Conservation (phyloP, 768 basidiomycete genomes). For the Lactarius tabidus region DNA sequence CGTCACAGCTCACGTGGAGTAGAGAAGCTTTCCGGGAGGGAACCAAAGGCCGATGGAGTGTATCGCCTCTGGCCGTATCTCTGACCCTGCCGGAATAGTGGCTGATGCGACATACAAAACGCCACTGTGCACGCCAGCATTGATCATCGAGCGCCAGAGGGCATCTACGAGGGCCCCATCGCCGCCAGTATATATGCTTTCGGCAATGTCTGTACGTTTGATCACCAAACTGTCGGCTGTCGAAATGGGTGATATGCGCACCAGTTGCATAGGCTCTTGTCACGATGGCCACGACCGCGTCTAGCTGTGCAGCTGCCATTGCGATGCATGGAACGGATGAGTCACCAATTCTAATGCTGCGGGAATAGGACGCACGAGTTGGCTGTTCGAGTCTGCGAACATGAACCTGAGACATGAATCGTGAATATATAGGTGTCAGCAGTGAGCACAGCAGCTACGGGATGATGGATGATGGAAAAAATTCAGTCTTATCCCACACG, state of each 20-base stretch:
- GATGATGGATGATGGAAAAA: not conserved
- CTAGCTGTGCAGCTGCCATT: not conserved
- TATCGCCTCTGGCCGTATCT: constrained; percentile 3
- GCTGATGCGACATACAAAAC: not conserved
- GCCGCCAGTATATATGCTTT: not conserved
- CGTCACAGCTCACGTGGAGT: not conserved
- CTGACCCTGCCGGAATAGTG: not conserved
- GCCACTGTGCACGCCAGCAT: constrained; percentile 7
- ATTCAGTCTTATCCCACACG: not conserved
- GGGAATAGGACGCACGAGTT: not conserved
- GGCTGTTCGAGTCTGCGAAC: not conserved
- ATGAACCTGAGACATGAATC: not conserved
- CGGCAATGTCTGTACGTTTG: not conserved
- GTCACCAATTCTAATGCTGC: not conserved
- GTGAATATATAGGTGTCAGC: not conserved
- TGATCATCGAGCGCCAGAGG: constrained; percentile 4
- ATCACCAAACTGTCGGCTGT: not conserved
- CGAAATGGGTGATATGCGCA: not conserved
- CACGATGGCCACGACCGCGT: not conserved
- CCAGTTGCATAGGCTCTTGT: constrained; percentile 3
- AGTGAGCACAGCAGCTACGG: not conserved
- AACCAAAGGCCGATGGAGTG: constrained; percentile 9
- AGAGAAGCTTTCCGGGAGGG: not conserved
- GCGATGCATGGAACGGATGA: not conserved
- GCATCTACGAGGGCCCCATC: not conserved